These are phyloP conservation scores for Phyllosticta citribraziliensis DNA, from an alignment of 2,329 filamentous ascomycete species.

Conservation along the genomic window DNA sequence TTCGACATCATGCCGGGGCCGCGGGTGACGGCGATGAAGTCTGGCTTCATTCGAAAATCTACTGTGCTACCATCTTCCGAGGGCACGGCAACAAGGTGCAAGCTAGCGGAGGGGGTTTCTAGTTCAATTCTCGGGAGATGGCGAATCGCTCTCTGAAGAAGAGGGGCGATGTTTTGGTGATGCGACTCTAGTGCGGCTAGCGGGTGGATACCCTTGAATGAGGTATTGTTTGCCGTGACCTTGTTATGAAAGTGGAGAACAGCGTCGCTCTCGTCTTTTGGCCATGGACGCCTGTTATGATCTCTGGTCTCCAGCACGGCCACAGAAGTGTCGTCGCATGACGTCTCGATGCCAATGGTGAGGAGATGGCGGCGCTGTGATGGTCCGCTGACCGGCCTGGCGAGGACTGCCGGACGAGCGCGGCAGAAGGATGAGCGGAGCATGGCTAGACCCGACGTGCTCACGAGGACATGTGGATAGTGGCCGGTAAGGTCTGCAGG, in stretches of 20 bases:
- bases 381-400: background rate
- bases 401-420: background rate
- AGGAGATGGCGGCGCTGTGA: constrained; percentile 21
- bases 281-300: background rate
- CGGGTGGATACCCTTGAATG: constrained; percentile 72
- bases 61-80: background rate
- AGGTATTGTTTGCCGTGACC: constrained; percentile 67
- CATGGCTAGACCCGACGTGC: background rate
- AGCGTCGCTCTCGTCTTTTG: constrained; percentile 29
- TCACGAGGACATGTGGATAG: background rate
- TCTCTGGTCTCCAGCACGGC: constrained; percentile 54
- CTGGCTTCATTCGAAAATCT: constrained; percentile 42
- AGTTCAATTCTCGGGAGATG: constrained; percentile 36
- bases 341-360: constrained; percentile 68
- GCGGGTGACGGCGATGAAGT: constrained; percentile 81
- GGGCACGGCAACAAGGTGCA: background rate
- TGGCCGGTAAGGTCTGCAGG: too few relatives aligned
- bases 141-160: constrained; percentile 56
- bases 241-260: constrained; percentile 69
- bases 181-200: constrained; percentile 66
- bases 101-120: background rate
- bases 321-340: constrained; percentile 89
- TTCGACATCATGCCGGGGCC: constrained; percentile 83
- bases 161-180: constrained; percentile 55
- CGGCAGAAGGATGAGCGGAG: background rate